Evolutionary conservation across 2,329 filamentous ascomycete genomes (phyloP).

Genomic region (Trichoderma afroharzianum): DNA sequence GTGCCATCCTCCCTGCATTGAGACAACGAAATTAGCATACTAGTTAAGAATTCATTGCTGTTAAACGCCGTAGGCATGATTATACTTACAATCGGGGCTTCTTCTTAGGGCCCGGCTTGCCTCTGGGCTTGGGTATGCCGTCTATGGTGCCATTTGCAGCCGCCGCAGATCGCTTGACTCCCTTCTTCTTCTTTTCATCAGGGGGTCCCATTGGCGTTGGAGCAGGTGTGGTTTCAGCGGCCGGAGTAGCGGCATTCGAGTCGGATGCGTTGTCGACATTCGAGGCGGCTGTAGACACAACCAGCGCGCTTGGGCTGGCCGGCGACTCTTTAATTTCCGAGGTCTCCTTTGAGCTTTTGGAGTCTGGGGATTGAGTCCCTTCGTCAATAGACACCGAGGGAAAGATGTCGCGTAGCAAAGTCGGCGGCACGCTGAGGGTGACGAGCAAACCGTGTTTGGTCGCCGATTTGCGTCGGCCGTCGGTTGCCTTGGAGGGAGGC

Average conservation of each 20-base stretch:
- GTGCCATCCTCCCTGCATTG: slow-evolving; percentile 58
- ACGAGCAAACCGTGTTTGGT: slow-evolving; percentile 41
- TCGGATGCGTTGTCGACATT: slow-evolving; percentile 56
- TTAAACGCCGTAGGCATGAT: background rate
- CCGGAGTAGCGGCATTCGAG: slow-evolving; percentile 58
- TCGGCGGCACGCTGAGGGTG: slow-evolving; percentile 50
- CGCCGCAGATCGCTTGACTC: slow-evolving; percentile 64
- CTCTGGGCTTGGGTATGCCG: slow-evolving; percentile 63
- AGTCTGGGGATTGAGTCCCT: slow-evolving; percentile 38
- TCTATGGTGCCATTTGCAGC: slow-evolving; percentile 62
- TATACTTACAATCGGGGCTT: slow-evolving; percentile 82
- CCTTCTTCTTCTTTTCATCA: slow-evolving; percentile 70
- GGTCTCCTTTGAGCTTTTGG: slow-evolving; percentile 30
- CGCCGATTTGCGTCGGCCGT: slow-evolving; percentile 38
- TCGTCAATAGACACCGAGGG: slow-evolving; percentile 42
- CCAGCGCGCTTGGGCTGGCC: slow-evolving; percentile 38
- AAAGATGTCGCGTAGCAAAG: slow-evolving; percentile 49
- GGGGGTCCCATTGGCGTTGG: slow-evolving; percentile 58
- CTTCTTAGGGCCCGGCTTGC: slow-evolving; percentile 95
- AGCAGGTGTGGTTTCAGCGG: slow-evolving; percentile 52
- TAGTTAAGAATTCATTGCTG: background rate
- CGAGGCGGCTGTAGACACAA: slow-evolving; percentile 35
- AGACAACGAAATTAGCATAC: background rate
- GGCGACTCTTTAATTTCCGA: slow-evolving; percentile 45
- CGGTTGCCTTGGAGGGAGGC: slow-evolving; percentile 34